Base-by-base conservation (phyloP, 139 green algal genomes). In the Chlamydomonas eustigma region DNA sequence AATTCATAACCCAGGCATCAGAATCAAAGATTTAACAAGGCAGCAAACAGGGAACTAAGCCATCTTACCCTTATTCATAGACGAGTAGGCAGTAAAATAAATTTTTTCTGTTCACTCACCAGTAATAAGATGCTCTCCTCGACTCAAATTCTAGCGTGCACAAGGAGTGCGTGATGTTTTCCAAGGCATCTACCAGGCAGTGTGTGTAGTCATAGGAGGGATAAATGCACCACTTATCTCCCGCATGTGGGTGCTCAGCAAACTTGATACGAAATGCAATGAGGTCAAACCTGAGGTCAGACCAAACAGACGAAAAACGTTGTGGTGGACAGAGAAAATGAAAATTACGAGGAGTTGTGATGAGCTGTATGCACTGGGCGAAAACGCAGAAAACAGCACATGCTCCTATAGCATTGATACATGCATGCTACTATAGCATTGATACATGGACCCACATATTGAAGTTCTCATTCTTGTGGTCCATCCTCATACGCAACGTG, bases 121-220 rank as follows among this genome's bases (percentile, higher is more conserved):
- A 99, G 84, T 97, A 99, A 87, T 98, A 99, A n/a, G 89, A 95
- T n/a, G 96, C 95, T 28, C 96, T 85, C 2, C 96, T 83, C 1
- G 87, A 84, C 87, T 98, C 94, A 85, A 99, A 99, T 85, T 99
- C 96, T 50, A 99, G 86, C 4, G 96, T 99, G 88, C 96, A 99
- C 77, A 99, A 85, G 2, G 96, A 99, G 87, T 99, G 96, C 0
- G 93, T 97, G 79, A 99, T 93, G 88, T 99, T 92, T 83, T 99
- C 96, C n/a, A 99, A 75, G 0, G 89, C 81, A 84, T 99, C 96
- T 76, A 88, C 94, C 32, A 99, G 66, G 88, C 95, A 99, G 88
- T 99, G 96, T 1, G 96, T 99, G 92, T 93, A 99, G 91, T 99
- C 96, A 78, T 99, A 99, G 24, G 90, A 97, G 31, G 96, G 96